A percentile compares a stretch with the other conserved stretches of the same genome.
These are phyloP conservation scores for Hanseniaspora lachancei DNA, from an alignment of 805 yeast genomes.

Conservation along the genomic window DNA sequence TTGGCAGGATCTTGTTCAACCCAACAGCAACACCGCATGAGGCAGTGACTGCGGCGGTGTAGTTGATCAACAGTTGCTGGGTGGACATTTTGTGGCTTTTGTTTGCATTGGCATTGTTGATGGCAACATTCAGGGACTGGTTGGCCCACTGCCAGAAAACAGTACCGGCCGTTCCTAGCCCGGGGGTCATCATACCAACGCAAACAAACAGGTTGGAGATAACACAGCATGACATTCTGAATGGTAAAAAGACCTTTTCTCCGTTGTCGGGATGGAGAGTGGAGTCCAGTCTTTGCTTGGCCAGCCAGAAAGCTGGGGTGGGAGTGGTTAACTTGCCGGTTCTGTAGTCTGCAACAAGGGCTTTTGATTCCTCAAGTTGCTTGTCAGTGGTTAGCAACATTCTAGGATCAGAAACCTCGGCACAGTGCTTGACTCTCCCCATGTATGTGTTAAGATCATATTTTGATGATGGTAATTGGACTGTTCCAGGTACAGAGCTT, in stretches of 20 bases:
- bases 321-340: slow-evolving; percentile 52
- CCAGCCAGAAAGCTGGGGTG: slow-evolving; percentile 77
- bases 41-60: slow-evolving; percentile 80
- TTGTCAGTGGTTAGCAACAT: slow-evolving; percentile 62
- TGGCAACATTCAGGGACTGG: slow-evolving; percentile 92
- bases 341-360: slow-evolving; percentile 55
- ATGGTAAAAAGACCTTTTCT: slow-evolving; percentile 80
- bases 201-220: slow-evolving; percentile 87
- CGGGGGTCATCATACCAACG: slow-evolving; percentile 95
- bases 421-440: slow-evolving; percentile 92
- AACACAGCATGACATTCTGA: slow-evolving; percentile 94
- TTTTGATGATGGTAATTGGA: slow-evolving; percentile 64
- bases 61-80: slow-evolving; percentile 61
- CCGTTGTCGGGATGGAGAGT: slow-evolving; percentile 96
- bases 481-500: slow-evolving; percentile 72
- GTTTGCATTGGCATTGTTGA: slow-evolving; percentile 90
- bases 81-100: slow-evolving; percentile 84
- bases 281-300: slow-evolving; percentile 77
- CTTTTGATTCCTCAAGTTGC: slow-evolving; percentile 53
- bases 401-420: slow-evolving; percentile 82
- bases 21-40: slow-evolving; percentile 95
- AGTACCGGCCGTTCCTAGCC: slow-evolving; percentile 78
- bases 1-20: slow-evolving; percentile 79
- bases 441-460: slow-evolving; percentile 72
- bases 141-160: slow-evolving; percentile 96